phyloP scores from a whole-genome alignment of 805 yeast genomes.

The Zygosaccharomyces lentus region DNA sequence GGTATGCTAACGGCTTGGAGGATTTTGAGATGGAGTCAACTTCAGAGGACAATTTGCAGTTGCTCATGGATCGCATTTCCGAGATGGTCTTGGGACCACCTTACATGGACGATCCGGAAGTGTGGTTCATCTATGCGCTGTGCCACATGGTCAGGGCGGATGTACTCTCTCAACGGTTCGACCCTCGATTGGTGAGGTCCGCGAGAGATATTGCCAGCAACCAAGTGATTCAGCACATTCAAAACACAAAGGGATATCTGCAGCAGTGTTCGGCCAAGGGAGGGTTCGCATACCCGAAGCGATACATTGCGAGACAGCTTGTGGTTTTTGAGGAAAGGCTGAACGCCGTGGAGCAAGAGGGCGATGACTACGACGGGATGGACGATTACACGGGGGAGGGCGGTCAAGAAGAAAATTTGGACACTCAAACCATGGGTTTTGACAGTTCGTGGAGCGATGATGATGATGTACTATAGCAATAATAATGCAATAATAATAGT shows the following conservation, averaged over 20 bases:
- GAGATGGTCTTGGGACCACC: conserved; percentile 33
- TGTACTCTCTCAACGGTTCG: conserved; percentile 17
- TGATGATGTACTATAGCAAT: neutral
- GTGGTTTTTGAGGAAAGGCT: conserved; percentile 22
- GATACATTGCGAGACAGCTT: conserved; percentile 23
- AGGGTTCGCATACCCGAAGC: conserved; percentile 20
- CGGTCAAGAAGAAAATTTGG: conserved; percentile 5
- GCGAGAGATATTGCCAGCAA: conserved; percentile 22
- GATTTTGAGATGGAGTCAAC: conserved; percentile 3
- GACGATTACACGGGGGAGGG: conserved; percentile 2
- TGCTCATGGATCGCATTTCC: conserved; percentile 25
- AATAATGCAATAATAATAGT: neutral
- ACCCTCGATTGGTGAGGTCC: conserved; percentile 12
- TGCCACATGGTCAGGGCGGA: conserved; percentile 30
- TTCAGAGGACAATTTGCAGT: conserved; percentile 7
- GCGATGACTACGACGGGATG: conserved; percentile 1
- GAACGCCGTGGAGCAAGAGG: conserved; percentile 7
- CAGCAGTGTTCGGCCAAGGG: conserved; percentile 19
- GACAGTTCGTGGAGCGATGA: conserved; percentile 4
- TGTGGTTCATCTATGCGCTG: conserved; percentile 30
- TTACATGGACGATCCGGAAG: conserved; percentile 32
- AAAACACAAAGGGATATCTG: conserved; percentile 19
- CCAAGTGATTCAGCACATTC: conserved; percentile 24
- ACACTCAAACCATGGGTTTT: conserved; percentile 10
- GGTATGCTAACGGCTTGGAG: conserved; percentile 9